Conservation (phyloP, 2,329 filamentous ascomycete genomes). For the Fusarium begoniae region DNA sequence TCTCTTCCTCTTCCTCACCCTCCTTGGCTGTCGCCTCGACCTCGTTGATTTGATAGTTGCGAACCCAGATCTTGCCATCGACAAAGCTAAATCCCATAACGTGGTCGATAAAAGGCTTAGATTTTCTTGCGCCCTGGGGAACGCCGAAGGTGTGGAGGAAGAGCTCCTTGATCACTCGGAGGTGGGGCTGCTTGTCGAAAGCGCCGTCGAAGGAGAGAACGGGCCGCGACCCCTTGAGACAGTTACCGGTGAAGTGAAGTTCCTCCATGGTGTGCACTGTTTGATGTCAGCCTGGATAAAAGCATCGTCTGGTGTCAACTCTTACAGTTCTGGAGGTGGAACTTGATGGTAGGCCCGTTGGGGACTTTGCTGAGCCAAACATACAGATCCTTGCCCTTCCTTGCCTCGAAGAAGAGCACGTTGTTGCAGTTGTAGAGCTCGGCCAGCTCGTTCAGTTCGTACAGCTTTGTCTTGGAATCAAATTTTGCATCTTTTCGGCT, state of each 20-base stretch:
- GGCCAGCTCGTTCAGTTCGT: constrained; percentile 79
- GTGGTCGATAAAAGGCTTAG: constrained; percentile 96
- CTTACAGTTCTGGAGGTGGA: constrained; percentile 81
- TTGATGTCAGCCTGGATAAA: constrained; percentile 35
- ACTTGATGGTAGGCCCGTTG: constrained; percentile 68
- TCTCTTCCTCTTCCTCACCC: constrained; percentile 56
- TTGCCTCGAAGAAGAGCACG: constrained; percentile 92
- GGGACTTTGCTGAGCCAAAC: constrained; percentile 92
- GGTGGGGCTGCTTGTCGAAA: constrained; percentile 84
- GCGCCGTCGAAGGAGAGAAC: constrained; percentile 89
- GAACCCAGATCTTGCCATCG: constrained; percentile 95
- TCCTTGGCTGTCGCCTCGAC: constrained; percentile 67
- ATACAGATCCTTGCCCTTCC: constrained; percentile 94
- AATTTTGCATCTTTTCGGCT: constrained; percentile 95
- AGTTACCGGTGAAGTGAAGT: constrained; percentile 96
- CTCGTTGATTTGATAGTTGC: constrained; percentile 93
- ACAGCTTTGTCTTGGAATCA: constrained; percentile 91
- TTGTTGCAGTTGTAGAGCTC: constrained; percentile 94
- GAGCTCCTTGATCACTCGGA: constrained; percentile 86
- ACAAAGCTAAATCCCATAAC: constrained; percentile 92
- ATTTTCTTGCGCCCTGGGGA: constrained; percentile 84
- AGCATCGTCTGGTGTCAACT: neutral
- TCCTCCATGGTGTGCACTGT: constrained; percentile 95
- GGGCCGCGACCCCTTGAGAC: constrained; percentile 90
- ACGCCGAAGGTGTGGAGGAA: constrained; percentile 92